Evolutionary conservation across 2,329 filamentous ascomycete genomes (phyloP).

Genomic region (Fusarium praegraminearum): DNA sequence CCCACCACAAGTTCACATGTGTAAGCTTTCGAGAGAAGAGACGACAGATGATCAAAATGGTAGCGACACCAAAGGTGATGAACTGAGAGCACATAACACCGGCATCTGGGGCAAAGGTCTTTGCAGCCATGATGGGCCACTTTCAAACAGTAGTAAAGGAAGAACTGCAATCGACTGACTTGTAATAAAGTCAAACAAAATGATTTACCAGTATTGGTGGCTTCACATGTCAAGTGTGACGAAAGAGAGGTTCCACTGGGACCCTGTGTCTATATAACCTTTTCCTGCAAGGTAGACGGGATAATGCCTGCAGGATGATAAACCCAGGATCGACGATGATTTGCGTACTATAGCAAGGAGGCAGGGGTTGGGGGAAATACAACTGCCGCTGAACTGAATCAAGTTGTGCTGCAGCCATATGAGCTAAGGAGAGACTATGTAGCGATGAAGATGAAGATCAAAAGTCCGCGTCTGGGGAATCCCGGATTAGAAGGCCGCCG

Average conservation of each 20-base stretch:
- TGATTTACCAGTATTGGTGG: not conserved
- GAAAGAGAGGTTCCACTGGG: not conserved
- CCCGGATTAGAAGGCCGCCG: not conserved
- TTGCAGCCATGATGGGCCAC: not conserved
- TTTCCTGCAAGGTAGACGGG: not conserved
- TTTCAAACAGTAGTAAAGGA: not conserved
- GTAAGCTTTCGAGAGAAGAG: slow-evolving; percentile 30
- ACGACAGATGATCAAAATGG: slow-evolving; percentile 20
- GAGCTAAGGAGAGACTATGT: not conserved
- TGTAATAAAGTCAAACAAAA: not conserved
- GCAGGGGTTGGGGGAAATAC: not conserved
- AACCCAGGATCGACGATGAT: slow-evolving; percentile 8
- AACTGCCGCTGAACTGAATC: slow-evolving; percentile 12
- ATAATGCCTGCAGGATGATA: not conserved
- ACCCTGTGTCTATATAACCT: not conserved
- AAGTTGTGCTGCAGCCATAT: not conserved
- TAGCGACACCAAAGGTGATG: slow-evolving; percentile 26
- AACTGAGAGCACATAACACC: slow-evolving; percentile 28
- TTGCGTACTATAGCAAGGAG: not conserved
- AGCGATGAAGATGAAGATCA: slow-evolving; percentile 22
- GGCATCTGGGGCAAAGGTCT: slow-evolving; percentile 18
- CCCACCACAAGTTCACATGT: slow-evolving; percentile 25
- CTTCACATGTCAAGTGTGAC: not conserved
- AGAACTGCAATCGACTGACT: not conserved
- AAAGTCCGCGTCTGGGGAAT: slow-evolving; percentile 20